Percentiles rank a stretch among this genome's conserved stretches.
phyloP scores from a whole-genome alignment of 345 rosid species.

The Moricandia arvensis region DNA sequence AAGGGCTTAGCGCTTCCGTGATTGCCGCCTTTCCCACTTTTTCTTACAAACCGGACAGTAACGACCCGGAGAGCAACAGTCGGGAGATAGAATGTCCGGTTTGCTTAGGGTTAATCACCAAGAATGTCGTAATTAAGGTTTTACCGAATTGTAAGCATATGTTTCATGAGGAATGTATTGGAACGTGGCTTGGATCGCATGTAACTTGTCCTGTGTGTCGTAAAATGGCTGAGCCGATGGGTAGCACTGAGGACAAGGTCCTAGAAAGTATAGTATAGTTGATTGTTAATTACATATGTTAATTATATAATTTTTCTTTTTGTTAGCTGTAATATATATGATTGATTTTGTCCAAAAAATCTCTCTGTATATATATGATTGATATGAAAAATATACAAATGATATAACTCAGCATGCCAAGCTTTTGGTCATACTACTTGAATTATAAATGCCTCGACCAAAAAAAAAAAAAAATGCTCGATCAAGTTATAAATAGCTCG shows the following conservation, averaged over 20 bases:
- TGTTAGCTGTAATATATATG: slow-evolving; percentile 11
- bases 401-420: background rate
- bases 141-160: slow-evolving; percentile 39
- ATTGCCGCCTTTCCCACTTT: slow-evolving; percentile 35
- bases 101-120: slow-evolving; percentile 29
- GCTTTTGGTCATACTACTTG: background rate
- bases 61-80: slow-evolving; percentile 20
- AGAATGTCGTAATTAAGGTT: slow-evolving; percentile 28
- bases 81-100: slow-evolving; percentile 36
- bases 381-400: slow-evolving; percentile 13
- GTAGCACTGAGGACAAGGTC: slow-evolving; percentile 4
- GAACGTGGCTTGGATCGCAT: slow-evolving; percentile 34
- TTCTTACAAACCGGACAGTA: slow-evolving; percentile 24
- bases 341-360: too few species aligned
- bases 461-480: background rate
- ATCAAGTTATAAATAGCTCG: background rate
- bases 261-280: slow-evolving; percentile 29
- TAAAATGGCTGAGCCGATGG: slow-evolving; percentile 21
- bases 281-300: background rate
- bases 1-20: slow-evolving; percentile 36
- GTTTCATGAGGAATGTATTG: slow-evolving; percentile 37
- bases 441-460: background rate
- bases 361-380: background rate
- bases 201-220: slow-evolving; percentile 38
- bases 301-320: background rate